Conservation (phyloP, 1,284 basidiomycete species). For the Sanghuangporus weigelae region DNA sequence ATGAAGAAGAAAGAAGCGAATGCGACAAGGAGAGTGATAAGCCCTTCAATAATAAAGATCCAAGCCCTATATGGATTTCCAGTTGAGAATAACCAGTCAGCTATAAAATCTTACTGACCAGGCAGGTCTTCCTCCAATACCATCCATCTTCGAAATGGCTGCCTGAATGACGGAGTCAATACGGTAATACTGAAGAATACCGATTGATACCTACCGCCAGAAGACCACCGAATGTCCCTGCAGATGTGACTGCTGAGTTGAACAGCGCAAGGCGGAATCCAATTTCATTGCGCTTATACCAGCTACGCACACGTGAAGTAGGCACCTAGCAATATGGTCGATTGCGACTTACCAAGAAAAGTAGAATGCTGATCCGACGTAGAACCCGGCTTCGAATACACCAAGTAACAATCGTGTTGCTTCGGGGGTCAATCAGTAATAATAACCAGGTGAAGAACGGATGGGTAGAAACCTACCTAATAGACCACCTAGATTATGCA, state of each 20-base stretch:
- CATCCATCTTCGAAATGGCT: constrained; percentile 65
- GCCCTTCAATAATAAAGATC: constrained; percentile 69
- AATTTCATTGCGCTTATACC: constrained; percentile 68
- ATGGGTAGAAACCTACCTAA: constrained; percentile 49
- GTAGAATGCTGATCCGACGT: constrained; percentile 61
- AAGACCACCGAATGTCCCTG: constrained; percentile 66
- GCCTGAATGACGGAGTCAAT: constrained; percentile 34
- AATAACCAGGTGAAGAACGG: constrained; percentile 1
- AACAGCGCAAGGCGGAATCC: constrained; percentile 62
- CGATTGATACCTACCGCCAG: constrained; percentile 45
- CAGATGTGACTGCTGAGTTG: constrained; percentile 67
- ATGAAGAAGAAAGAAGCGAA: constrained; percentile 66
- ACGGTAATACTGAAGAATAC: background rate
- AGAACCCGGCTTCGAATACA: constrained; percentile 65
- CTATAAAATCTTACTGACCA: constrained; percentile 24
- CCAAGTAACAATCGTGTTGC: constrained; percentile 63
- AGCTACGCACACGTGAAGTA: constrained; percentile 21
- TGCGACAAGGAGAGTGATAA: constrained; percentile 62
- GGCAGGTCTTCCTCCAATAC: constrained; percentile 55
- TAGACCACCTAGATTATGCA: constrained; percentile 57
- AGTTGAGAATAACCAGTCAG: background rate
- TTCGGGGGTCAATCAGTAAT: constrained; percentile 22
- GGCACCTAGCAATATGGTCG: too few relatives aligned
- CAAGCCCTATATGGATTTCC: constrained; percentile 42
- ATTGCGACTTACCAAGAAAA: constrained; percentile 50